These are phyloP conservation scores for Neoarthrinium moseri DNA, from an alignment of 2,329 filamentous ascomycete species.

Conservation along the genomic window DNA sequence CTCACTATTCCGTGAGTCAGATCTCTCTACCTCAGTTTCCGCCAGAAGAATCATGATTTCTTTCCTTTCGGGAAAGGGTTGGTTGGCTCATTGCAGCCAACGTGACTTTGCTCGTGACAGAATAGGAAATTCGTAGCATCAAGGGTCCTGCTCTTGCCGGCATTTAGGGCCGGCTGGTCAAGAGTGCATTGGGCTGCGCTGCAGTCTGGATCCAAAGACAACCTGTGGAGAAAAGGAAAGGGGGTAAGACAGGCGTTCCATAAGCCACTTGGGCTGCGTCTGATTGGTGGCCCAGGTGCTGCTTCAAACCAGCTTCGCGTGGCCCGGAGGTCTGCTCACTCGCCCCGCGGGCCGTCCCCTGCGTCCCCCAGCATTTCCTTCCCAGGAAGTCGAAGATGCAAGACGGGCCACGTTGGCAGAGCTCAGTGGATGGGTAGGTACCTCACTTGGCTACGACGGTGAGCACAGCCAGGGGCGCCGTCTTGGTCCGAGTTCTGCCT, in stretches of 20 bases:
- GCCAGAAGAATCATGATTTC: too few relatives aligned
- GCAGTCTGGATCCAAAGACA: slow-evolving; percentile 3
- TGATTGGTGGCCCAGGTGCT: slow-evolving; percentile 7
- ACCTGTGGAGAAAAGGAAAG: background rate
- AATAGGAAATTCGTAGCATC: background rate
- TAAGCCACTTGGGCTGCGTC: slow-evolving; percentile 1
- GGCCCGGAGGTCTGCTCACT: background rate
- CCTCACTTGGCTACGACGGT: background rate
- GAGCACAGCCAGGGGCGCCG: background rate
- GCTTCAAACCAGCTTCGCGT: slow-evolving; percentile 1
- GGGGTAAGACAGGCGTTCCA: slow-evolving; percentile 1
- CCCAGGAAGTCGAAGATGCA: background rate
- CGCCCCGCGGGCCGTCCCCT: slow-evolving; percentile 1
- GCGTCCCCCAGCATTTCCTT: background rate
- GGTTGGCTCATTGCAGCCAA: too few relatives aligned
- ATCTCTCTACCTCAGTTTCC: too few relatives aligned
- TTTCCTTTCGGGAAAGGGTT: too few relatives aligned
- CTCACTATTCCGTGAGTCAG: too few relatives aligned
- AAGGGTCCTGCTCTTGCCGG: background rate
- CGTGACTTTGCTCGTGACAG: background rate
- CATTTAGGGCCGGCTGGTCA: slow-evolving; percentile 3
- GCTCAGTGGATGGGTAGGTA: background rate
- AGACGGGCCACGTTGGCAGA: slow-evolving; percentile 7
- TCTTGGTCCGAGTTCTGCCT: too few relatives aligned
- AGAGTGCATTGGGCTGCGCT: background rate